Percentiles rank a stretch among this genome's conserved stretches.
These are phyloP conservation scores for Erythrophleum fordii DNA, from an alignment of 306 rosid genomes.

Conservation along the genomic window DNA sequence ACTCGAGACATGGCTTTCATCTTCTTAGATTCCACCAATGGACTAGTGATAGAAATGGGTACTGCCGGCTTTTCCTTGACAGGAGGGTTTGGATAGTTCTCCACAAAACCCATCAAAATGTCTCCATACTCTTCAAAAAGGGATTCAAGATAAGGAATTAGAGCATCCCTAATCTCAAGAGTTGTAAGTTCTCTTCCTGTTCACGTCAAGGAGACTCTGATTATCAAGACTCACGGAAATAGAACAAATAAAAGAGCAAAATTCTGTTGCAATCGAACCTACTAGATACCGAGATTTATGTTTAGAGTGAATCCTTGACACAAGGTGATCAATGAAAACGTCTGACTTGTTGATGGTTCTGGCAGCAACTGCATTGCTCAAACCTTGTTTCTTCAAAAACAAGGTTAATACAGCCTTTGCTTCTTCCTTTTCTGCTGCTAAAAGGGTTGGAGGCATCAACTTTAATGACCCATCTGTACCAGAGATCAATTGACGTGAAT, in stretches of 20 bases:
- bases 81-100: slow-evolving; percentile 74
- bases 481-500: not conserved
- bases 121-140: slow-evolving; percentile 71
- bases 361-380: slow-evolving; percentile 74
- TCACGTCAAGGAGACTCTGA: slow-evolving; percentile 31
- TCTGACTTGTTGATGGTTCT: slow-evolving; percentile 82
- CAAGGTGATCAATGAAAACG: slow-evolving; percentile 71
- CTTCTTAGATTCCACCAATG: slow-evolving; percentile 57
- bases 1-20: slow-evolving; percentile 68
- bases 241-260: slow-evolving; percentile 7
- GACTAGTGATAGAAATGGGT: slow-evolving; percentile 42
- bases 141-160: slow-evolving; percentile 76
- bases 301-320: slow-evolving; percentile 78
- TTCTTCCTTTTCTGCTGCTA: slow-evolving; percentile 94
- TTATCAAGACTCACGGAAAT: slow-evolving; percentile 31
- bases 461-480: slow-evolving; percentile 59
- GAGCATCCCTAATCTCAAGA: slow-evolving; percentile 88
- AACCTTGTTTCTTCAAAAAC: slow-evolving; percentile 86
- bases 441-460: slow-evolving; percentile 61
- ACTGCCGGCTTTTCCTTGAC: slow-evolving; percentile 52
- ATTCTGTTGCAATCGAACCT: slow-evolving; percentile 71
- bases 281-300: slow-evolving; percentile 90
- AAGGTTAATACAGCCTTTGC: slow-evolving; percentile 84
- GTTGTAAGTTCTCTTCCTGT: slow-evolving; percentile 96
- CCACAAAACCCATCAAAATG: slow-evolving; percentile 62